Base-by-base conservation (phyloP, 2,329 filamentous ascomycete species). In the Neonectria magnoliae region DNA sequence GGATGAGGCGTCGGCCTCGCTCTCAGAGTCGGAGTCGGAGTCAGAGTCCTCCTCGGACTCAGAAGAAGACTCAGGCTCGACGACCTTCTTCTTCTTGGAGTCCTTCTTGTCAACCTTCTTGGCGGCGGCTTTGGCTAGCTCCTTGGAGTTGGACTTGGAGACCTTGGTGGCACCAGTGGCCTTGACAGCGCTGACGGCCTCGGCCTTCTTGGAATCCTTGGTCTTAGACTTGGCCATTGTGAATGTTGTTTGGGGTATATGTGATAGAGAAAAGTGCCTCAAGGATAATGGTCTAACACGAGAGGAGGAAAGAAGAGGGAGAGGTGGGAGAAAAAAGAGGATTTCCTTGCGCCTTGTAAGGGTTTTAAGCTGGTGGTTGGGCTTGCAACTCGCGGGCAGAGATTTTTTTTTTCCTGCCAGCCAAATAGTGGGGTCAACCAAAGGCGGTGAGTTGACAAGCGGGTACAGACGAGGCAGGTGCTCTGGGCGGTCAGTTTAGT, bases 191-290 rank as follows among this genome's bases (percentile, higher is more conserved):
- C 81, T 79, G 72, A 84, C 76, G 66, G 82, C 77, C 76, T 85
- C 83, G 74, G 80, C 83, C 78, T 85, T 77, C 78, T 82, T 87
- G 78, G 83, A 76, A 62, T 79, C 77, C 78, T 81, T 82, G 77
- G 90, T 85, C 83, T 91, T 91, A 60, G 84, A 81, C 82, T 91
- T 91, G 79, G 84, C 88, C 89, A 91, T 91, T 79, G 72, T 84
- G 78, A 80, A 63, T 68, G 58, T 71, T 33, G 29, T 13, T 51
- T 6, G n/a, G 11, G 22, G 59, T 72, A 66, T 69, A 62, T 62
- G 8, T 42, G 38, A 60, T 52, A 60, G 50, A 44, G 44, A 48
- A 33, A 48, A 53, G 47, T 16, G 36, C 18, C 27, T 48, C 63
- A 60, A 59, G 54, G 45, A 59, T 65, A 51, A 18, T 50, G 25